Evolutionary conservation across 148 eudicot genomes (phyloP).

Genomic region (Limonium bicolor): DNA sequence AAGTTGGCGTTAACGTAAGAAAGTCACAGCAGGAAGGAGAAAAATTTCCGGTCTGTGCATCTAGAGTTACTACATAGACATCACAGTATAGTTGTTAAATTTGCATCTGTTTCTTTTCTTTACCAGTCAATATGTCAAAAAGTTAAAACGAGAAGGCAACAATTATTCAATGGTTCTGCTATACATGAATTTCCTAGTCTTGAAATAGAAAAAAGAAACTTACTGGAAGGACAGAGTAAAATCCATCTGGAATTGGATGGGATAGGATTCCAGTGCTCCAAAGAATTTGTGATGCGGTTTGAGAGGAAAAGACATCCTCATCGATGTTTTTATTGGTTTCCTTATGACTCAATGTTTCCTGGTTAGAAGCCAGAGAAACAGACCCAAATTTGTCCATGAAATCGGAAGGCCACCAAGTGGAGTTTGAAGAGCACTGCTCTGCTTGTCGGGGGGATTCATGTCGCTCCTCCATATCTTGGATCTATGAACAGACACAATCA

Average conservation of each 20-base stretch:
- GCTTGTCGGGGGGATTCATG: slow-evolving; percentile 43
- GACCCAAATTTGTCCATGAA: slow-evolving; percentile 63
- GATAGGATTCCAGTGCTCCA: slow-evolving; percentile 88
- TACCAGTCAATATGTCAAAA: no score
- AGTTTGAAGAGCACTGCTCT: slow-evolving; percentile 49
- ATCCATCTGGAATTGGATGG: slow-evolving; percentile 84
- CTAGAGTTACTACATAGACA: no score
- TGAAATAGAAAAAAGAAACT: slow-evolving; percentile 10
- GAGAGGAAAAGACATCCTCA: slow-evolving; percentile 27
- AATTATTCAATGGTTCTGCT: no score
- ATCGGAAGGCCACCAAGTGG: slow-evolving; percentile 70
- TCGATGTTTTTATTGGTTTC: slow-evolving; percentile 27
- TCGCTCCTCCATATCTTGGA: slow-evolving; percentile 63
- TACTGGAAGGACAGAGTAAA: slow-evolving; percentile 80
- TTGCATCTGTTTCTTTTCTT: no score
- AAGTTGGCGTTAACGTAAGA: no score
- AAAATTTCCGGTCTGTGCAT: no score
- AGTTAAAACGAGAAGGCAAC: no score
- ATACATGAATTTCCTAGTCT: no score
- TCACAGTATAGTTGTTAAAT: no score
- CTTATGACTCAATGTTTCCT: slow-evolving; percentile 28
- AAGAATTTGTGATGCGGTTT: slow-evolving; percentile 63
- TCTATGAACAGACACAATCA: slow-evolving; percentile 28
- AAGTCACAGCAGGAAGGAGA: no score
- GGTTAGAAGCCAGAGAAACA: slow-evolving; percentile 55